Evolutionary conservation across 108 stramenopile genomes (phyloP), one percentile per base, ranked within the genome.

Genomic region (Fistulifera solaris): DNA sequence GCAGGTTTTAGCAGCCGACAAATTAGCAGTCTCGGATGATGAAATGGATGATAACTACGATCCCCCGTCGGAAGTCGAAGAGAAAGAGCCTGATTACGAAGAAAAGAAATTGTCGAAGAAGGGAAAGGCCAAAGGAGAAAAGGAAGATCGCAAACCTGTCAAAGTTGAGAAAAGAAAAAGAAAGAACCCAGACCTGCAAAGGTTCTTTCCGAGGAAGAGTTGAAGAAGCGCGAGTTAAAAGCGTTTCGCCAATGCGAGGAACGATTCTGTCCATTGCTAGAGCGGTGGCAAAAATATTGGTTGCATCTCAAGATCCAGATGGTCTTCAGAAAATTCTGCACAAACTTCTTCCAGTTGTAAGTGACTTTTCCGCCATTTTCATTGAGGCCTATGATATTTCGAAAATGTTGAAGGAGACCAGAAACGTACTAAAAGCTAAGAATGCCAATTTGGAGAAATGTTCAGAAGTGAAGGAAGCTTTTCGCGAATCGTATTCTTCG

Each of bases 311-410:
- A 35, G 31, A 35, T 35, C 31, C 31, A 8, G 31, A 35, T 35
- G 31, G 31, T 35, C 31, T 35, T 8, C 26, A 22, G 18, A 26
- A 12, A 22, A 22, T 50, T 22, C 24, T 15, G 49, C 1, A 19
- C 18, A 50, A 50, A 24, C 2, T 50, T 10, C 10, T 50, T 4
- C 23, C 15, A 23, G 49, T 15, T 26, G 24, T 50, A 2, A 26
- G 12, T 50, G 14, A 22, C 4, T 50, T 50, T 22, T 50, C 24
- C 2, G 49, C 49, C 14, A 22, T 22, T 15, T 50, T 50, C 49
- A 50, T 50, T 50, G 49, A 50, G 10, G 23, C 26, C 23, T 50
- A 50, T 26, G 26, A 50, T 24, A 50, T 50, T 50, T 15, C 49
- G 23, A 15, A 26, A 5, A 8, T 26, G 4, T 24, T 50, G 49